Conservation (phyloP, 176 grass and related monocot genomes). For the Aegilops bicornis region DNA sequence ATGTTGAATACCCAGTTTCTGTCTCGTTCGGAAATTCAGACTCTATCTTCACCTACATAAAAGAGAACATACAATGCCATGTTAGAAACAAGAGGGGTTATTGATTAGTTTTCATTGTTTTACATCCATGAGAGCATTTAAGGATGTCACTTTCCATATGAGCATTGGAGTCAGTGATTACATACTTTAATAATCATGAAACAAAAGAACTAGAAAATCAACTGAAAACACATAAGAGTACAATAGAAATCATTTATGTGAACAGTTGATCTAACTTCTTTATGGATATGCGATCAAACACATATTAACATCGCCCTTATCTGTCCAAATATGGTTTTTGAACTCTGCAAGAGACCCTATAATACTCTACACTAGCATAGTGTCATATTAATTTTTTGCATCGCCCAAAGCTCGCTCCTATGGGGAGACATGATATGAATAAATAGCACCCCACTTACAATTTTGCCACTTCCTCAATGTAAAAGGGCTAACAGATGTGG, state of each 20-base stretch:
- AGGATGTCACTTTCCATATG: not conserved
- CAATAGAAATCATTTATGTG: slow-evolving; percentile 1
- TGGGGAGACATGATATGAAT: no score
- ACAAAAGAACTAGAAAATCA: not conserved
- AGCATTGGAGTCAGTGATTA: not conserved
- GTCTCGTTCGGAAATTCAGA: slow-evolving; percentile 32
- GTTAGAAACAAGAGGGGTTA: slow-evolving; percentile 14
- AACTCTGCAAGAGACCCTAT: no score
- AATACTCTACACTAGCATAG: no score
- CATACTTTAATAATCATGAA: not conserved
- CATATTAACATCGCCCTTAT: no score
- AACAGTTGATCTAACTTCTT: slow-evolving; percentile 2
- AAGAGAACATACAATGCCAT: slow-evolving; percentile 1
- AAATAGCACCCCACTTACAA: no score
- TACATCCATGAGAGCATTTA: not conserved
- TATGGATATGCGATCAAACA: not conserved
- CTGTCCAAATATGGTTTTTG: no score
- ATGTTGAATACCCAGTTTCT: slow-evolving; percentile 35
- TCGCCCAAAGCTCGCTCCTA: no score
- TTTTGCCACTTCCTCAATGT: no score
- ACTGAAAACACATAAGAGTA: not conserved
- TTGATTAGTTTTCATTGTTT: not conserved
- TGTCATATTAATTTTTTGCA: not conserved
- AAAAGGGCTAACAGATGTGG: no score
- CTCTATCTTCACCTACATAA: slow-evolving; percentile 42